Base-by-base conservation (phyloP, 495 filamentous ascomycete species). In the Xylaria bambusicola region DNA sequence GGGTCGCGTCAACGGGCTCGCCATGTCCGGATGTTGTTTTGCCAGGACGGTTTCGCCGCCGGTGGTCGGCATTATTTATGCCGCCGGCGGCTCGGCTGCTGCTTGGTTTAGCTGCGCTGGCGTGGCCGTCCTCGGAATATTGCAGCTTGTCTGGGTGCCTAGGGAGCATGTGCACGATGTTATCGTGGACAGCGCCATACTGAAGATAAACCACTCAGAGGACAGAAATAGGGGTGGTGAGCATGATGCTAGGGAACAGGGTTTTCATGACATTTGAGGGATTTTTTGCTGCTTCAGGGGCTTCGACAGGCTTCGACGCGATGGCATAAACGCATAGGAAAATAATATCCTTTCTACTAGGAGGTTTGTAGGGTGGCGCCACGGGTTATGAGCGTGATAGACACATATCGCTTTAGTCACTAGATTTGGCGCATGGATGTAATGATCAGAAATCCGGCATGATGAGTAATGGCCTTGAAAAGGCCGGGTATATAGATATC, bases 1-100 rank as follows among this genome's bases (percentile, higher is more conserved):
- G 31, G 88, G 88, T 0, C 88, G 83, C 63, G 85, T 91, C 65
- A 91, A 91, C 58, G 88, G 88, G 0, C 74, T 89, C 7, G 86
- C 87, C 23, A 87, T 88, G 27, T 85, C 82, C 3, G 86, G 83
- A 13, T 87, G 85, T 10, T 88, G 85, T 6, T 81, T 84, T 1
- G 83, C 84, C 56, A 84, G 88, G n/a, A 90, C 85, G 0, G 47
- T 89, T 36, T 81, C 86, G 2, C 84, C 86, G 45, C 88, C 87
- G 0, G 66, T 90, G 18, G 83, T 86, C 2, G 88, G 88, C 0
- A 79, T 80, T 46, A 74, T 90, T 7, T 91, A 90, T 65, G 84
- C 83, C 40, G 60, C 83, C 23, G 85, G 85, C 9, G 73, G 80
- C 26, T 73, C 86, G 10, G 84, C 84, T 8, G 69, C 89, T 18